Base-by-base conservation (phyloP, 345 rosid genomes). In the Orychophragmus violaceus region DNA sequence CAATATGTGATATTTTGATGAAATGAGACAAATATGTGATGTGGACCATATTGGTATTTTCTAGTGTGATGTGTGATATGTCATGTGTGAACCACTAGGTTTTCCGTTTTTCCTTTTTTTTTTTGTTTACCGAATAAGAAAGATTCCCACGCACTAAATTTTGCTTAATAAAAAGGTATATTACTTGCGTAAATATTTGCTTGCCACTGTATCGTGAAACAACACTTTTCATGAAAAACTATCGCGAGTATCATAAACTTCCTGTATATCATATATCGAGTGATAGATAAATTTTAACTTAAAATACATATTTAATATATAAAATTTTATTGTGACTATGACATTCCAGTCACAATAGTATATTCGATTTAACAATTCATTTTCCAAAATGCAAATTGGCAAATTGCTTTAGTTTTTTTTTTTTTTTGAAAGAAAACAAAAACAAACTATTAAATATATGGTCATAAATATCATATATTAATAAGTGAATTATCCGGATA, bases 141-240 rank as follows among this genome's bases (percentile, higher is more conserved):
- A 59, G 67, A 73, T 73, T 73, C 77, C 23, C 25, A 41, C 67
- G 62, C 55, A 73, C 55, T 64, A 12, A 57, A 22, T 6, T 39
- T 57, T 37, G 35, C 32, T 64, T 39, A 29, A 32, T 9, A 58
- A 58, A n/a, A 65, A 57, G 57, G 66, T 28, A 55, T 64, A 56
- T 54, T 56, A 71, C 46, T 45, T 25, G 64, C 62, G 52, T 71
- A 33, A n/a, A 23, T 29, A 29, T 27, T 39, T 35, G 63, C 2
- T 24, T 6, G 24, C 14, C 21, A n/a, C 10, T 41, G 53, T 27
- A 51, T 52, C 35, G 35, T 32, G 36, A 32, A 51, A 51, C 24
- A 21, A 41, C 30, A 35, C 16, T 17, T 68, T 9, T 48, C 27
- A 5, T 24, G 10, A 24, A 50, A 23, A 50, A 49, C n/a, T 49